A percentile compares a stretch with the other conserved stretches of the same genome.
Evolutionary conservation across 176 grass and related monocot species (phyloP).

Genomic region (Paspalum notatum): DNA sequence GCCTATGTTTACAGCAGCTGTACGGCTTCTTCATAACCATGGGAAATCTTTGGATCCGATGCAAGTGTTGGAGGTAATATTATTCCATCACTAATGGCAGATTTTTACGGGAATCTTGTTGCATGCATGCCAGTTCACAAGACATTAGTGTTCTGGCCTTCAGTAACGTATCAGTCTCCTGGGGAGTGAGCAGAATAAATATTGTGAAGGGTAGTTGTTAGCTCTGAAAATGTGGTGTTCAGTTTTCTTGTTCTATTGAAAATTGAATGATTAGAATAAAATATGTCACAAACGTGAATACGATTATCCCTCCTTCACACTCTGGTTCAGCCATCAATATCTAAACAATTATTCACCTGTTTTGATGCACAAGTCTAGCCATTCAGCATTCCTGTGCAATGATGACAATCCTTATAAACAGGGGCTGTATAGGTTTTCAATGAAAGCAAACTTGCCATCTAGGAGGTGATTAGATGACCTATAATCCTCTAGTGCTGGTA

Average conservation of each 20-base stretch:
- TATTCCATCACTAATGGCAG: constrained; percentile 12
- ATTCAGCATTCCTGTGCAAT: neutral
- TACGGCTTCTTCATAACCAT: constrained; percentile 95
- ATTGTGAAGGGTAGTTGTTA: neutral
- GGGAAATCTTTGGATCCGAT: constrained; percentile 90
- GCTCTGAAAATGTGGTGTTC: neutral
- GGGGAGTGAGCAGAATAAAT: neutral
- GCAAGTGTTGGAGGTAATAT: constrained; percentile 94
- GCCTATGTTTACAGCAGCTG: constrained; percentile 96
- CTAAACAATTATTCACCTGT: neutral
- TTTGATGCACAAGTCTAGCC: neutral
- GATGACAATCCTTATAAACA: neutral
- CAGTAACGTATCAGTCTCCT: neutral
- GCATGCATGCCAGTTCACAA: constrained; percentile 5
- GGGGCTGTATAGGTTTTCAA: neutral
- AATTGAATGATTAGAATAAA: neutral
- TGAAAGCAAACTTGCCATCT: neutral
- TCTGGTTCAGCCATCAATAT: neutral
- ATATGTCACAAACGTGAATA: neutral
- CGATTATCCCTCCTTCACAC: neutral
- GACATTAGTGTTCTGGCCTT: neutral
- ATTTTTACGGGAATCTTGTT: constrained; percentile 18
- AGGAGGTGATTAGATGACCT: neutral
- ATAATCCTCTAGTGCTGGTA: neutral
- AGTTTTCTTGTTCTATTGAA: neutral